Evolutionary conservation across 768 basidiomycete genomes (phyloP), one percentile per base, ranked within the genome.

Genomic region (Lyophyllum semitale): DNA sequence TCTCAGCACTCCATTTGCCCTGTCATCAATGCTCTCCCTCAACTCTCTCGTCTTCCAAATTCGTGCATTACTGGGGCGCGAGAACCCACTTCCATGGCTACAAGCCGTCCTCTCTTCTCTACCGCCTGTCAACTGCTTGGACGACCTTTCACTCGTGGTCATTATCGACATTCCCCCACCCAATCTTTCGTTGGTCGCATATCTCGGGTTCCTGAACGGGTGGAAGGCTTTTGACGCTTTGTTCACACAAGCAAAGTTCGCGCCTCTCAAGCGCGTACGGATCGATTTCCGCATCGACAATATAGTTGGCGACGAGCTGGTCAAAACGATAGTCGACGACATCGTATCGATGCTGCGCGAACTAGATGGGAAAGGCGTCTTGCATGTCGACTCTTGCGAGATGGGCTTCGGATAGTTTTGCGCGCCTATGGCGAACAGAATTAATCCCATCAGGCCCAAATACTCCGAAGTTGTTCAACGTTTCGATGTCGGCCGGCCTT

Each of bases 91-190:
- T 30, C 58, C 65, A 2, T 70, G 66, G 66, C 52, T 70, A 6
- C 45, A 57, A 37, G 43, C 59, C 18, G 54, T 63, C 26, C 58
- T 70, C 44, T 62, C 65, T 0, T 64, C 66, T 0, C 42, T 62
- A 23, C 33, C 55, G 7, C 17, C 58, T 3, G 32, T 35, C 18
- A 68, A 63, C 48, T 11, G n/a, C 15, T 50, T 68, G 17, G 50
- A 59, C 15, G 55, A 64, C 38, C 43, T 70, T 45, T 60, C 58
- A 6, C 41, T 70, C 8, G 60, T 56, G 3, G 64, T 60, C 27
- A 53, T 54, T 4, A 58, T 68, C 3, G 67, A 68, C 53, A 63
- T 66, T n/a, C 66, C 66, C 0, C 61, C 67, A 1, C 69, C 66
- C 6, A 53, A 54, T 38, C 42, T 66, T 29, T 64, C 64, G 1